These are phyloP conservation scores for Metarhizium guizhouense DNA, from an alignment of 2,329 filamentous ascomycete genomes.

Conservation along the genomic window DNA sequence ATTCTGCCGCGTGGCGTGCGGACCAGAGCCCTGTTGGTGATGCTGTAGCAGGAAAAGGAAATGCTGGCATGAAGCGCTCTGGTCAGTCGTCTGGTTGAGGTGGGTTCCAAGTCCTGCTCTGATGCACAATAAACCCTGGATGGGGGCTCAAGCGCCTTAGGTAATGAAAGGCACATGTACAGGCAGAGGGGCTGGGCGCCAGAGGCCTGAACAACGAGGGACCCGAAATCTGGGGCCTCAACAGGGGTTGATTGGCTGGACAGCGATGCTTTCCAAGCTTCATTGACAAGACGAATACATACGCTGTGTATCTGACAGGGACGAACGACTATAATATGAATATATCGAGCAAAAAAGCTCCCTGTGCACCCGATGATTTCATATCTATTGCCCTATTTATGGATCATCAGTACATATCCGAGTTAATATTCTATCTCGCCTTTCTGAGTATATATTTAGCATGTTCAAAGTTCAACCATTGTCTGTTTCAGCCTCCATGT, in stretches of 20 bases:
- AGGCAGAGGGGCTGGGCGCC: background rate
- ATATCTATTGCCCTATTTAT: too few species aligned
- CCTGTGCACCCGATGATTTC: too few species aligned
- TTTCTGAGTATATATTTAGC: too few species aligned
- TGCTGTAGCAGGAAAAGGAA: conserved; percentile 1
- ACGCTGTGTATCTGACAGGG: background rate
- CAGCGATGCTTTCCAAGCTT: too few species aligned
- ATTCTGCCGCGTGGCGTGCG: conserved; percentile 20
- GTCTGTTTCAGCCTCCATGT: too few species aligned
- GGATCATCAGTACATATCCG: too few species aligned
- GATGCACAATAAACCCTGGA: background rate
- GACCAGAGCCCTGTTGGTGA: conserved; percentile 16
- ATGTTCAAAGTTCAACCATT: too few species aligned
- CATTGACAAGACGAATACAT: background rate
- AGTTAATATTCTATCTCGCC: too few species aligned
- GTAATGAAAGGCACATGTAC: background rate
- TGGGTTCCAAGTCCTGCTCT: background rate
- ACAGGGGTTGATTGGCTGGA: too few species aligned
- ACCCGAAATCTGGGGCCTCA: too few species aligned
- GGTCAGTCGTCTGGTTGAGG: background rate
- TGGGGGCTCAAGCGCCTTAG: background rate
- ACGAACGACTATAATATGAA: background rate
- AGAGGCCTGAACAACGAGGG: background rate
- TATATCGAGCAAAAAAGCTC: too few species aligned
- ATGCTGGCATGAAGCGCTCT: background rate